Evolutionary conservation across 352 stramenopile species (phyloP), one percentile per base, ranked within the genome.

Genomic region (Phytophthora boehmeriae): DNA sequence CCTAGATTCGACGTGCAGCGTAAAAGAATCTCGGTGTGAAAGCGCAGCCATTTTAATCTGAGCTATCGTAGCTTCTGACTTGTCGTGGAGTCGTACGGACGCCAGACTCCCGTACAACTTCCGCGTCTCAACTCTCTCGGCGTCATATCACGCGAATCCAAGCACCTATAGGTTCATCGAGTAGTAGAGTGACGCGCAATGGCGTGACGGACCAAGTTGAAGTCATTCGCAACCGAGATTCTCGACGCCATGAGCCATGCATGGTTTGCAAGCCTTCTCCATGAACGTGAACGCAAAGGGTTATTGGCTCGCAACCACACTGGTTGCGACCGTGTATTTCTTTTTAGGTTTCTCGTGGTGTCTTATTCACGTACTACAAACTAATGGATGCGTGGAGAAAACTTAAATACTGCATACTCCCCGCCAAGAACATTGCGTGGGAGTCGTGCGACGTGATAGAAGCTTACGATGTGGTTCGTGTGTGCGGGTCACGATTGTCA

Each of bases 51-150:
- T 30, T 30, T 30, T 30, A 30, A 30, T 30, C 25, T 30, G 25
- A 3, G 25, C 25, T 30, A 6, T 3, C 25, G 25, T 30, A 30
- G 25, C 25, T 30, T 30, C 25, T 30, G 25, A 30, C 25, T 30
- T 30, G 25, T 30, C 25, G 25, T 8, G 25, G 25, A 6, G 25
- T 30, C 25, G 25, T 30, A 30, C 25, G 25, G 25, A 30, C 25
- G 6, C 25, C 25, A 30, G 6, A 30, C 25, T 30, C n/a, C n/a
- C n/a, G 25, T 3, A 30, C 3, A 6, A 8, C 3, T 30, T 30
- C 25, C 38, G 1, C 30, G 58, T 13, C 46, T 6, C 47, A 39
- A 64, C 10, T 42, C 46, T 27, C 57, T 44, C 38, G 38, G 38
- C 38, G 38, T 20, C 16, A 4, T 41, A 41, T 41, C 34, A 19